phyloP scores from a whole-genome alignment of 305 asterid species.

The Caryopteris hybrid region DNA sequence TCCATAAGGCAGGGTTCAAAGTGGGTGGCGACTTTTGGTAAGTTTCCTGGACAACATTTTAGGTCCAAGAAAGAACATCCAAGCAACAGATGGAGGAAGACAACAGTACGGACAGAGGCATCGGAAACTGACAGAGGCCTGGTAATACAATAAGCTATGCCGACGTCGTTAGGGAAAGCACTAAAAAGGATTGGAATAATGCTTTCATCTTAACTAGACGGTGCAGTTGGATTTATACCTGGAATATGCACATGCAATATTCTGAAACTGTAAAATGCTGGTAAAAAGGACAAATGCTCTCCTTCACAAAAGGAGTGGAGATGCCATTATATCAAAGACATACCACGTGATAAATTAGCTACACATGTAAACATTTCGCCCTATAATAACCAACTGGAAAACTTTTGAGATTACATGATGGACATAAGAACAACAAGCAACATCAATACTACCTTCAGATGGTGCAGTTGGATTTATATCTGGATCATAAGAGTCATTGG shows the following conservation, averaged over 20 bases:
- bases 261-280: conserved; percentile 8
- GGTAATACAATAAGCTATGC: too few relatives aligned
- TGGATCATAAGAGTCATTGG: conserved; percentile 61
- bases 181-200: too few relatives aligned
- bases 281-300: conserved; percentile 5
- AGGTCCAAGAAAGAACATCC: too few relatives aligned
- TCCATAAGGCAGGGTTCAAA: too few relatives aligned
- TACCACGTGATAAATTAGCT: background rate
- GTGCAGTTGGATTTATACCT: too few relatives aligned
- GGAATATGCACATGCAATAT: background rate
- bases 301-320: conserved; percentile 2
- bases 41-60: too few relatives aligned
- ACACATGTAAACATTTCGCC: conserved; percentile 4
- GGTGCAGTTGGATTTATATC: conserved; percentile 82
- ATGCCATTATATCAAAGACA: background rate
- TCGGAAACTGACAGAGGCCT: too few relatives aligned
- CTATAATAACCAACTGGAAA: conserved; percentile 9
- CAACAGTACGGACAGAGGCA: too few relatives aligned
- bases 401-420: background rate
- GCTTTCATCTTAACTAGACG: too few relatives aligned
- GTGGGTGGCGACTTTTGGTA: too few relatives aligned
- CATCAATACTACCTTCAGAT: conserved; percentile 67
- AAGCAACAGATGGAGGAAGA: too few relatives aligned
- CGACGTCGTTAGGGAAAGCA: too few relatives aligned
- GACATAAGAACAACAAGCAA: conserved; percentile 5